These are phyloP conservation scores for Blepharisma stoltei DNA, from an alignment of 73 alveolate species.

Conservation along the genomic window DNA sequence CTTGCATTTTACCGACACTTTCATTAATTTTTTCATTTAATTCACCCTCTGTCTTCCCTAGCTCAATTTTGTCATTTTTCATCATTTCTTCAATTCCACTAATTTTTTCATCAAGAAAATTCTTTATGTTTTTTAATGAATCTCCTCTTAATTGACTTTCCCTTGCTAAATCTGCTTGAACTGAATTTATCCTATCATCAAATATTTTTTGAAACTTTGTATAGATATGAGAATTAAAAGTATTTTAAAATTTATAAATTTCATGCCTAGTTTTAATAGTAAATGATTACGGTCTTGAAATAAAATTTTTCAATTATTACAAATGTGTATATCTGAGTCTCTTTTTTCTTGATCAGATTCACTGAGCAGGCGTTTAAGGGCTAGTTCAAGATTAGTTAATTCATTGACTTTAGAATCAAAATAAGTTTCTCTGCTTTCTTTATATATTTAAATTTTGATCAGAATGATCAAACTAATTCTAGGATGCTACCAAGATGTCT, in stretches of 20 bases:
- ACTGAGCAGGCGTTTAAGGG: background rate
- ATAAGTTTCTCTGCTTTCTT: background rate
- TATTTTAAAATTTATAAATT: no score
- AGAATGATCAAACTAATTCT: no score
- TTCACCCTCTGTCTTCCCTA: constrained; percentile 12
- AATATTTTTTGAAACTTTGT: constrained; percentile 35
- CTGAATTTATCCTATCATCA: constrained; percentile 34
- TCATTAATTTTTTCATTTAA: constrained; percentile 30
- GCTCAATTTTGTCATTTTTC: constrained; percentile 4
- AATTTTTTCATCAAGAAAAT: constrained; percentile 10
- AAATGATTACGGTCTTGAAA: no score
- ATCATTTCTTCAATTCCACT: constrained; percentile 27
- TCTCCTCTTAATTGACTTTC: no score
- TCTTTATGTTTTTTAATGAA: no score
- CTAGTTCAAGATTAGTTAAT: background rate
- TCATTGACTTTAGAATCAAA: background rate
- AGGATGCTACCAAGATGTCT: no score
- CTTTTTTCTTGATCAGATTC: background rate
- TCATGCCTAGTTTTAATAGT: no score
- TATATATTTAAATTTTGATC: no score
- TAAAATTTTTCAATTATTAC: no score
- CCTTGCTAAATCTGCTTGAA: background rate
- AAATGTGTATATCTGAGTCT: background rate
- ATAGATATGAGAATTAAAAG: no score
- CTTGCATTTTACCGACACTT: constrained; percentile 26